A percentile compares a stretch with the other conserved stretches of the same genome.
Conservation (phyloP, 192 early-diverging fungal species). For the Gaertneriomyces sp. region DNA sequence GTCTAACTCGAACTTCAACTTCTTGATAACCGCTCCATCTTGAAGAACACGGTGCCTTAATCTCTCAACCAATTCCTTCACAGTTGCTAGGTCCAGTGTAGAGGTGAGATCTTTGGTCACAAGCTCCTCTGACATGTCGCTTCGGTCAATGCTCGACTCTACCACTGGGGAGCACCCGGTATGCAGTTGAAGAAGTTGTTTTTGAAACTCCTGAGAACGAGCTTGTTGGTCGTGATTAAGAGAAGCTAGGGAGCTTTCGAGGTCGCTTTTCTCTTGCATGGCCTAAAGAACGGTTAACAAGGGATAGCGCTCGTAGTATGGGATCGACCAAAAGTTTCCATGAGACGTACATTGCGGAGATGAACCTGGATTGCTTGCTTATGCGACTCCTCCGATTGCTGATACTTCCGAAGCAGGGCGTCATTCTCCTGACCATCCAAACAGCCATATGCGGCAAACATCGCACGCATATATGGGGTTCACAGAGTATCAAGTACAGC, state of each 20-base stretch:
- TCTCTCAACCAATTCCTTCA: constrained; percentile 18
- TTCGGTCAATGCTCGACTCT: not conserved
- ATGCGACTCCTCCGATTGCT: constrained; percentile 18
- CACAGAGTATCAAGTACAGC: too few species aligned
- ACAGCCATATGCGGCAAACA: not conserved
- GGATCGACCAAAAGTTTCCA: not conserved
- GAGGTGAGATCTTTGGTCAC: not conserved
- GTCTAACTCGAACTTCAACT: constrained; percentile 40
- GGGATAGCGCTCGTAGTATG: not conserved
- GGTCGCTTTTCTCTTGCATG: constrained; percentile 19
- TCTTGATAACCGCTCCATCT: constrained; percentile 30
- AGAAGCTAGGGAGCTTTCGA: constrained; percentile 14
- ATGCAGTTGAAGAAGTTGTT: constrained; percentile 17
- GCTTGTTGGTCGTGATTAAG: constrained; percentile 20
- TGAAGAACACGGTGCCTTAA: constrained; percentile 22
- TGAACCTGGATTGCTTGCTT: constrained; percentile 34
- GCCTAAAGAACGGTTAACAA: constrained; percentile 5
- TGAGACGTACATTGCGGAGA: constrained; percentile 18
- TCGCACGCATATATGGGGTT: constrained; percentile 1
- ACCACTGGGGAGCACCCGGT: not conserved
- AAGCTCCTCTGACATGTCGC: not conserved
- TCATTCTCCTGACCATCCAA: constrained; percentile 28
- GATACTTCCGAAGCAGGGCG: constrained; percentile 15
- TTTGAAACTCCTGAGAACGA: constrained; percentile 24
- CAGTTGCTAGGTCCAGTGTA: constrained; percentile 15